Base-by-base conservation (phyloP, 2,329 filamentous ascomycete genomes). In the Tolypocladium nubicola region DNA sequence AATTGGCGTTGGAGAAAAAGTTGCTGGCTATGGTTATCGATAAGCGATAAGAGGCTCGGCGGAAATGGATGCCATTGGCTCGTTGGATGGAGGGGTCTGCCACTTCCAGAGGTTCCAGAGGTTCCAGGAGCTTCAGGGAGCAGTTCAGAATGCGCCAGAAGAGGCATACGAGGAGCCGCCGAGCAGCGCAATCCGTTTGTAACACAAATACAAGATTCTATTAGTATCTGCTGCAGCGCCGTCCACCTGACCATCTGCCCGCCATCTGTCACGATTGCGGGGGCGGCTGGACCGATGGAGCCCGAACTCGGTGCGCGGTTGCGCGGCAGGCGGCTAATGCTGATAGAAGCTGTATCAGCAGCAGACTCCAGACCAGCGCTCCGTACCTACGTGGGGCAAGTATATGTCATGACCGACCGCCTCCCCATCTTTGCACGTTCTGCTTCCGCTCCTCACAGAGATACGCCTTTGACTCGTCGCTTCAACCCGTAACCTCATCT, bases 261-360 rank as follows among this genome's bases (percentile, higher is more conserved):
- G 7, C 26, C 1, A 14, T 30, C 47, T n/a, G 30, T 9, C 47
- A 4, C 21, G 33, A 52, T 56, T 41, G 54, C 57, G 57, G 53
- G 57, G 57, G 4, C 37, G 19, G 16, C 9, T 39, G 26, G 33
- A 10, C 43, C 39, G 47, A 47, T 52, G 53, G 23, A 35, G 50
- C 49, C 57, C 53, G 53, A 53, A 30, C 55, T 56, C 53, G 53
- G 57, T 56, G 55, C 57, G 57, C 57, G 52, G 23, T 54, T 54
- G 52, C 54, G 41, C 53, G 43, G 45, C 23, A 55, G 53, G 53
- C 57, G 39, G 54, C 50, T 58, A 56, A 52, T 50, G 26, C 54
- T 56, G 53, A 52, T 11, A 41, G 35, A 49, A 6, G 30, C 30
- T 33, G 30, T 21, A 30, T 6, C 23, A 3, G 23, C 23, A 26